Evolutionary conservation across 1,139 yeast genomes (phyloP).

Genomic region (Candida buenavistaensis): DNA sequence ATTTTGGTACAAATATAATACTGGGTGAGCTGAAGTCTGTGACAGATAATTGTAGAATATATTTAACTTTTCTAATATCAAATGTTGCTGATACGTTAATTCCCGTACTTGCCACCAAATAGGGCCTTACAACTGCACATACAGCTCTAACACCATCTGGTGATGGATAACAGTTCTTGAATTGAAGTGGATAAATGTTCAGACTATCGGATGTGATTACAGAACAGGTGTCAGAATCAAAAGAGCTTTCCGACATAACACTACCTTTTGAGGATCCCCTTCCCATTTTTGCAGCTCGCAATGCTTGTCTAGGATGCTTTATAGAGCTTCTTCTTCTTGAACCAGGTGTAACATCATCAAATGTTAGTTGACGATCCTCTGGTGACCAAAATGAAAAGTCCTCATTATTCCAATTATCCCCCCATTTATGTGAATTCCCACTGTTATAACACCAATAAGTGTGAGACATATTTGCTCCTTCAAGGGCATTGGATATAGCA

Average conservation of each 20-base stretch:
- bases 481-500: slow-evolving; percentile 77
- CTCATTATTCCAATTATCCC: slow-evolving; percentile 92
- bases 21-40: no score
- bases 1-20: slow-evolving; percentile 63
- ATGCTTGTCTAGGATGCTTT: background rate
- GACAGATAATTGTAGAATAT: slow-evolving; percentile 44
- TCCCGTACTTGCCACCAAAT: slow-evolving; percentile 62
- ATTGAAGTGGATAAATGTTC: slow-evolving; percentile 21
- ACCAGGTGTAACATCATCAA: slow-evolving; percentile 12
- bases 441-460: slow-evolving; percentile 86
- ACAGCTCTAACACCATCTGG: slow-evolving; percentile 70
- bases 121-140: slow-evolving; percentile 73
- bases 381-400: slow-evolving; percentile 85
- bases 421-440: slow-evolving; percentile 73
- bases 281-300: slow-evolving; percentile 10
- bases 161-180: slow-evolving; percentile 35
- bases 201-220: slow-evolving; percentile 23
- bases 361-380: slow-evolving; percentile 50
- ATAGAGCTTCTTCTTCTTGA: background rate
- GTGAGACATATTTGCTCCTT: slow-evolving; percentile 67
- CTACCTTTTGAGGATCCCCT: slow-evolving; percentile 8
- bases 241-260: slow-evolving; percentile 2
- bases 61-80: slow-evolving; percentile 48
- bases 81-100: slow-evolving; percentile 51
- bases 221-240: slow-evolving; percentile 8